Evolutionary conservation across 768 basidiomycete genomes (phyloP), one percentile per base, ranked within the genome.

Genomic region (Russula earlei): DNA sequence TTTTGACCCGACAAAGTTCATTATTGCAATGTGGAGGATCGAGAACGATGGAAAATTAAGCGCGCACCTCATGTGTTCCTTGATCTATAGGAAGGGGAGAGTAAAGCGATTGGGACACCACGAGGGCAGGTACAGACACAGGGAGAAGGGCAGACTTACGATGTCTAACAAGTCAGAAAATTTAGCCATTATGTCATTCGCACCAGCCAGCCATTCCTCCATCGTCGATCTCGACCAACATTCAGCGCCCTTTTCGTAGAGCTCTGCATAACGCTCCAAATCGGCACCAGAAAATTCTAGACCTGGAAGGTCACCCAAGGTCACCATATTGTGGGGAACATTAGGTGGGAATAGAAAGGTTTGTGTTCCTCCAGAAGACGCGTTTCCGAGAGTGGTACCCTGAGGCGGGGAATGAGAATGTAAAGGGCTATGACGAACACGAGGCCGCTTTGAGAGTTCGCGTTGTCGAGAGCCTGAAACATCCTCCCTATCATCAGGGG

Each of bases 131-230:
- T 34, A 44, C 40, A 49, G 44, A 29, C 43, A 41, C 31, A 42
- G 19, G 40, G 48, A 20, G 17, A 25, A 34, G 19, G n/a, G 24
- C 5, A 33, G 17, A 73, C 78, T 60, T 56, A 80, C 80, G 40
- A 75, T 74, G 55, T 81, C 78, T 31, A 82, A 64, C 24, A 81
- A 67, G 62, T 74, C 73, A 11, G 58, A 57, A 56, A 75, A 81
- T 29, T 71, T 69, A 14, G 61, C 60, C 4, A 69, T 64, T 52
- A 81, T 66, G 59, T 79, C 80, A 46, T 79, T 72, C 1, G 75
- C 77, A 5, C 81, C 82, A 24, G 75, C 70, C 5, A 70, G 64
- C 82, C 82, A 82, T 49, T 82, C 80, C 14, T 77, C 75, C 54
- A 74, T 66, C 0, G 72, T 70, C 54, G 78, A 79, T 7, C 73